Percentiles rank a stretch among this genome's conserved stretches.
These are phyloP conservation scores for Saturnispora besseyi DNA, from an alignment of 805 yeast genomes.

Conservation along the genomic window DNA sequence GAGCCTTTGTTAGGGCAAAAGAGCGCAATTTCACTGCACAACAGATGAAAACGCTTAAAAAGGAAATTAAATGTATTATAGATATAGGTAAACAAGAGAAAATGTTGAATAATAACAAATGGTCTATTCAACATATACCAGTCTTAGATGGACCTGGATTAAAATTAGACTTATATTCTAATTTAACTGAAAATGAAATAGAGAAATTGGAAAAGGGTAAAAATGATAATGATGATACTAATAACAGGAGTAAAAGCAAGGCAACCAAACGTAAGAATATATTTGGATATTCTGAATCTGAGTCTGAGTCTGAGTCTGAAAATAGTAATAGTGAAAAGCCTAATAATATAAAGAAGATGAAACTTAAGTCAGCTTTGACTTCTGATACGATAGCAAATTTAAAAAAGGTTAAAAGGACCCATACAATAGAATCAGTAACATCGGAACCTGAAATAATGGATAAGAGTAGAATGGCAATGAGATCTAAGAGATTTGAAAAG, in stretches of 20 bases:
- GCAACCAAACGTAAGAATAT: constrained; percentile 9
- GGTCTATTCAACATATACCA: constrained; percentile 47
- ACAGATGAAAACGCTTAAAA: constrained; percentile 29
- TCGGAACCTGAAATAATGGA: not conserved
- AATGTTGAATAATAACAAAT: constrained; percentile 41
- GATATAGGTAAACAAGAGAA: constrained; percentile 38
- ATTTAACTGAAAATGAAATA: not conserved
- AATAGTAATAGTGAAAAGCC: not conserved
- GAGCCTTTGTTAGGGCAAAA: constrained; percentile 35
- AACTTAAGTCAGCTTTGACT: not conserved
- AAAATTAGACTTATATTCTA: constrained; percentile 10
- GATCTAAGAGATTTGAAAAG: constrained; percentile 42
- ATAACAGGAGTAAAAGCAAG: not conserved
- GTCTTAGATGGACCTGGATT: constrained; percentile 18
- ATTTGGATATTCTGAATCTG: constrained; percentile 15
- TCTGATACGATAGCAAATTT: constrained; percentile 1
- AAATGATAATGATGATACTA: not conserved
- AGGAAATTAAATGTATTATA: constrained; percentile 41
- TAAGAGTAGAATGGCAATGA: constrained; percentile 7
- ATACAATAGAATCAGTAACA: not conserved
- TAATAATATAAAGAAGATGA: not conserved
- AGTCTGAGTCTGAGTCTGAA: constrained; percentile 10
- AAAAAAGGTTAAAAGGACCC: constrained; percentile 7
- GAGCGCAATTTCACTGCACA: constrained; percentile 10
- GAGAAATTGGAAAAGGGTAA: not conserved